Evolutionary conservation across 345 rosid genomes (phyloP), one percentile per base, ranked within the genome.

Genomic region (Pistacia atlantica): DNA sequence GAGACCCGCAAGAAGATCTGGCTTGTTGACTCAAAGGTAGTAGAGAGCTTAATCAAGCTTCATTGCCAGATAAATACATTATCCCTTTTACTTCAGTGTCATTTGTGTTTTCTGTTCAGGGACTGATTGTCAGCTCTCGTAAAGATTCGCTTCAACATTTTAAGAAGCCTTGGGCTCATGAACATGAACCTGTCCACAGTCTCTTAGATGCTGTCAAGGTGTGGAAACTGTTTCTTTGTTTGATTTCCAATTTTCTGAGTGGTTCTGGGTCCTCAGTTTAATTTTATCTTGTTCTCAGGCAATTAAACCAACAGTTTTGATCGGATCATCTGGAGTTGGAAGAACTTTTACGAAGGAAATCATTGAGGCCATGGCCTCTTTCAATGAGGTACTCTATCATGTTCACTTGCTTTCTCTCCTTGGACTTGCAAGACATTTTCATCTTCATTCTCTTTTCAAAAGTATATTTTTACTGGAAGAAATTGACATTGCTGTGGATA

Each of bases 21-120:
- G 98, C 98, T 96, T 75, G 97, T 96, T 59, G 98, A 96, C 81
- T 96, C 99, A n/a, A 96, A 92, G 99, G 97, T 93, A 80, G 78
- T 67, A 14, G 64, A 46, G n/a, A 37, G 58, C 38, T 49, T 65
- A 42, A 56, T 63, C 22, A 28, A 7, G 57, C 46, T 79, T 58
- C 61, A 25, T 56, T 65, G 8, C 42, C 51, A 5, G 12, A 33
- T 18, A 12, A 51, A 8, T 56, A 52, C 45, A 20, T 51, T 61
- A 75, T 4, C 25, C 31, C 13, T 55, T 12, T 31, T 17, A 35
- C 31, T 46, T 73, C 20, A 57, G 25, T 25, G 11, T 52, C 62
- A 73, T 69, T 52, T 61, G 8, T 64, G 65, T 35, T 77, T 56
- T 54, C 73, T 65, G 65, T 74, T 51, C 84, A 95, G 99, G 99